Conservation (phyloP, 176 grass and related monocot species). For the Lolium multiflorum region DNA sequence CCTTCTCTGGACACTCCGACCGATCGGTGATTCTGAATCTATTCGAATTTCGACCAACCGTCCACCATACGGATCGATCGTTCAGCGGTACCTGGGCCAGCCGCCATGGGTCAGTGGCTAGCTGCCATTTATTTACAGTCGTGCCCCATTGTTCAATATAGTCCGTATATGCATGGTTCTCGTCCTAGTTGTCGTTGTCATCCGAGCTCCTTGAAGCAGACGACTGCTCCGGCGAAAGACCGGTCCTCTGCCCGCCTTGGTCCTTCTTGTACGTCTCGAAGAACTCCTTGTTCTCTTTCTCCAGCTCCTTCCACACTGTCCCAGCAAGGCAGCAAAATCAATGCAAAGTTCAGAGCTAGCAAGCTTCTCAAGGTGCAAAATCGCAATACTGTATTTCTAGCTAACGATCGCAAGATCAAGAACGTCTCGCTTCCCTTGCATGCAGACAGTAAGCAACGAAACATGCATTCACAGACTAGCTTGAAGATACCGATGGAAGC, state of each 20-base stretch:
- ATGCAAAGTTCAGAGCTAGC: background rate
- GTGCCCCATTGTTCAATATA: no score
- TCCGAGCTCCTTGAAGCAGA: constrained; percentile 36
- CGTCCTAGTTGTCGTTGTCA: constrained; percentile 10
- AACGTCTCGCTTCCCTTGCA: background rate
- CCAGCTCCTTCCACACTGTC: constrained; percentile 81
- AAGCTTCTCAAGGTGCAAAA: background rate
- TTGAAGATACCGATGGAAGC: background rate
- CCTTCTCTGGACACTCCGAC: background rate
- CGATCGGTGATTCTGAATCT: constrained; percentile 20
- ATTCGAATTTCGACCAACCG: background rate
- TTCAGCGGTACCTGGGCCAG: no score
- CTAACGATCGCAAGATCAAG: background rate
- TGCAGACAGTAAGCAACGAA: background rate
- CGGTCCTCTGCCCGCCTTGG: constrained; percentile 38
- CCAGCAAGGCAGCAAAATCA: background rate
- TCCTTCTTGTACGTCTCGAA: constrained; percentile 69
- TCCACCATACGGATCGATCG: background rate
- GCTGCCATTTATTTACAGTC: background rate
- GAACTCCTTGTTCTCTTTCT: constrained; percentile 91
- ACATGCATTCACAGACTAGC: background rate
- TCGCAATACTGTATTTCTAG: background rate
- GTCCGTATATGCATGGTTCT: no score
- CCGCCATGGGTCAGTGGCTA: background rate
- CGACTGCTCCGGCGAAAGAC: constrained; percentile 18